Evolutionary conservation across 768 basidiomycete genomes (phyloP).

Genomic region (Galerina sulciceps): DNA sequence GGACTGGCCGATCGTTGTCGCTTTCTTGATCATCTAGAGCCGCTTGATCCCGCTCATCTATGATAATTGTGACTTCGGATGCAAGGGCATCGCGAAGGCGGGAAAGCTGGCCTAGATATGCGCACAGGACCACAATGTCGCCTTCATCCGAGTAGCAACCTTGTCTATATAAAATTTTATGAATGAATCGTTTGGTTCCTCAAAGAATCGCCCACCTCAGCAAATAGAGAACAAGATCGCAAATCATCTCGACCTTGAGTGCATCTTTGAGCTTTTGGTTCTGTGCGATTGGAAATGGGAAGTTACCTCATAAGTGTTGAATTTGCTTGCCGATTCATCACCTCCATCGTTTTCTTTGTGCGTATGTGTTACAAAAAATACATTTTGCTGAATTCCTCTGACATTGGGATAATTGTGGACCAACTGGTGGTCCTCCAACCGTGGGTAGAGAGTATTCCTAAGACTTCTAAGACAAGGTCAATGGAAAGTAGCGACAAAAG

Average conservation of each 20-base stretch:
- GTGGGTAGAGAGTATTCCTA: conserved; percentile 59
- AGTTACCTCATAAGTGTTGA: conserved; percentile 68
- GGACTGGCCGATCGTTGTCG: conserved; percentile 27
- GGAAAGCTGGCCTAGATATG: conserved; percentile 50
- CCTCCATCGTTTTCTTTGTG: conserved; percentile 62
- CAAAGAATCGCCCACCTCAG: conserved; percentile 30
- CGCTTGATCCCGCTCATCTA: conserved; percentile 72
- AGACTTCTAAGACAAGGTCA: conserved; percentile 29
- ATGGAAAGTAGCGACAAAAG: neutral
- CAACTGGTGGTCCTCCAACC: conserved; percentile 57
- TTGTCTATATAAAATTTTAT: conserved; percentile 30
- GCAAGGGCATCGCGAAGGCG: conserved; percentile 42
- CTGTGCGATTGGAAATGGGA: neutral
- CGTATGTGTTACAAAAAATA: conserved; percentile 70
- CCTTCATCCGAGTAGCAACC: conserved; percentile 49
- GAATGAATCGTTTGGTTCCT: neutral
- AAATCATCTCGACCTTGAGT: conserved; percentile 47
- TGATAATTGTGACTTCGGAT: conserved; percentile 58
- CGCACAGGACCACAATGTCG: conserved; percentile 52
- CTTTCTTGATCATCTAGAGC: conserved; percentile 60
- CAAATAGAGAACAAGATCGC: conserved; percentile 47
- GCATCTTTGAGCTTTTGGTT: neutral
- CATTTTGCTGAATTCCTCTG: conserved; percentile 62
- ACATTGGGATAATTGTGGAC: conserved; percentile 58
- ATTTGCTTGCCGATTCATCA: conserved; percentile 70